Conservation (phyloP, 2,329 filamentous ascomycete species). For the Botrytis hyacinthi region DNA sequence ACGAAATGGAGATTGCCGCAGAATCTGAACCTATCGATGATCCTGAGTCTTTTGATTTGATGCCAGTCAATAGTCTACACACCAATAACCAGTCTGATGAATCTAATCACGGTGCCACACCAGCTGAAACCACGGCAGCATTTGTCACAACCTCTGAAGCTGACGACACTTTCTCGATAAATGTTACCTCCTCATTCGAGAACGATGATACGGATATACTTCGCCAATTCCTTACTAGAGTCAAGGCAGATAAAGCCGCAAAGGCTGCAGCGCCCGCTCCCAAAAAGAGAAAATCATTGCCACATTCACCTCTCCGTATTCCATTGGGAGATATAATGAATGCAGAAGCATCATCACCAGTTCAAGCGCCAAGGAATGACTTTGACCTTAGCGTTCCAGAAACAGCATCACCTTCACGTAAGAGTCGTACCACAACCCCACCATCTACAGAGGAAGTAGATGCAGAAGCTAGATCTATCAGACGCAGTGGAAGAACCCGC, state of each 20-base stretch:
- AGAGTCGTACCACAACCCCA: conserved; percentile 22
- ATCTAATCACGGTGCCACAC: background rate
- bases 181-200: conserved; percentile 24
- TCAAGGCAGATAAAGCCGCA: conserved; percentile 41
- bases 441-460: conserved; percentile 25
- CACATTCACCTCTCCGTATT: conserved; percentile 37
- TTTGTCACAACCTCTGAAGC: conserved; percentile 23
- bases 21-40: conserved; percentile 20
- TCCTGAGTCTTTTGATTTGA: conserved; percentile 25
- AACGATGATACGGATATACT: conserved; percentile 41
- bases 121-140: conserved; percentile 22
- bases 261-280: conserved; percentile 32
- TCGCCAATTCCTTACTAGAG: conserved; percentile 40
- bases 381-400: conserved; percentile 29
- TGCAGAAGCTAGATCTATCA: conserved; percentile 29
- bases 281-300: conserved; percentile 35
- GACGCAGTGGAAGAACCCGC: conserved; percentile 38
- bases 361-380: conserved; percentile 29
- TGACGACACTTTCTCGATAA: conserved; percentile 20
- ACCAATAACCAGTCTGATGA: background rate
- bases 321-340: conserved; percentile 30
- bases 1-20: background rate
- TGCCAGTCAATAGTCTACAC: conserved; percentile 16
- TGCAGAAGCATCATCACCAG: conserved; percentile 28
- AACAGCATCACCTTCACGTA: conserved; percentile 28